Base-by-base conservation (phyloP, 1,284 basidiomycete genomes). In the Trichosporon ovoides region DNA sequence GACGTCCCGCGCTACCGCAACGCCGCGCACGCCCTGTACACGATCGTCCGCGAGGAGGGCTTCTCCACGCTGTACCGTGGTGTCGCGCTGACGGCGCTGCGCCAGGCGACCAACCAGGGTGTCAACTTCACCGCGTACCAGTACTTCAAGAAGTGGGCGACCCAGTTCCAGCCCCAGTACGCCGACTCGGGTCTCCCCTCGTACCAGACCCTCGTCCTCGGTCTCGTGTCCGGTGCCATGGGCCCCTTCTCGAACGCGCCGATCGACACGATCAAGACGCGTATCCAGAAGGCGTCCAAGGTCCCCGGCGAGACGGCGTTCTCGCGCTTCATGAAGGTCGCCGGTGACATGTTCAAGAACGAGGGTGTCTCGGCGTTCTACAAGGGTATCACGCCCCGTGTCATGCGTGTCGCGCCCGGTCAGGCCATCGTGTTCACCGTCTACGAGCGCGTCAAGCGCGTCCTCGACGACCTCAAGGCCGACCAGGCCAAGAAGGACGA, bases 61-160 rank as follows among this genome's bases (percentile, higher is more conserved):
- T 67, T 90, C 55, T 67, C 80, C 57, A 86, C 95, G 1, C 82
- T 98, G 4, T 98, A 98, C 76, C 85, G 95, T 65, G 95, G 95
- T 60, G 95, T 98, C 28, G 83, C 85, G 13, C 82, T 98, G 52
- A 98, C 96, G 3, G 96, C 96, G 2, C 80, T 97, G 22, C 82
- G 96, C 55, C 96, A 98, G 81, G 94, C 96, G 12, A 99, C 95
- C 22, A 99, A 99, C 76, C 96, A 98, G 80, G 93, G 91, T 67
- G 95, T 92, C 57, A 98, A 98, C 79, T 99, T 99, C 71, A 98
- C 95, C 6, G 92, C 90, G 38, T 99, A 98, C 81, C 95, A 97
- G 77, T 91, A 98, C 75, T 81, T 98, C 68, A 98, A 98, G 82
- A 88, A 87, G 72, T 69, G 86, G 57, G 88, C 89, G 31, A 83